Conservation (phyloP, 2,329 filamentous ascomycete species). For the Botrytis fabae region DNA sequence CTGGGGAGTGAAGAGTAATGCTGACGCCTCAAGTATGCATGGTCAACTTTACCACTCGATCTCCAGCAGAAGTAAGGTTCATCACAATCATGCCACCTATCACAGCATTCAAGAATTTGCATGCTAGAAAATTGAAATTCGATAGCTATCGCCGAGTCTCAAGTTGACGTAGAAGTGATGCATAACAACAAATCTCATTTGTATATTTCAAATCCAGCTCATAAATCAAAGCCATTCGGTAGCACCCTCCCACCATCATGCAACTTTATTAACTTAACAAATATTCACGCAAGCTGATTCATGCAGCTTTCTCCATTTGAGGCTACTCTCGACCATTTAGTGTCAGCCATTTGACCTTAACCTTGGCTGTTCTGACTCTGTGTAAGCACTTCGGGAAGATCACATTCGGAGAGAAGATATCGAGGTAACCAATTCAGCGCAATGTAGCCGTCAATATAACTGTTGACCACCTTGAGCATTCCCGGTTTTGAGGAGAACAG, state of each 20-base stretch:
- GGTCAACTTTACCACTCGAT: neutral
- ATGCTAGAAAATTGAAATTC: neutral
- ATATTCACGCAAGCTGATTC: too few relatives aligned
- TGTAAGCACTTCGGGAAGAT: neutral
- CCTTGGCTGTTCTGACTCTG: neutral
- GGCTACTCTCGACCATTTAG: too few relatives aligned
- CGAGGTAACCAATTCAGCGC: neutral
- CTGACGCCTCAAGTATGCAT: neutral
- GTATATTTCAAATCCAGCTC: neutral
- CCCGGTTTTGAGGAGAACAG: neutral
- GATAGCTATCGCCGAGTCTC: neutral
- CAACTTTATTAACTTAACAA: neutral
- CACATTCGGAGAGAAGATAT: neutral
- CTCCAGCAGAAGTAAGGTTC: neutral
- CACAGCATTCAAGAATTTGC: neutral
- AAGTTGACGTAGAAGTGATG: neutral
- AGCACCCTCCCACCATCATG: neutral
- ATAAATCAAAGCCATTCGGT: neutral
- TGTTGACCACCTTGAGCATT: neutral
- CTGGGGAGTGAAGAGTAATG: neutral
- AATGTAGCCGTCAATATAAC: neutral
- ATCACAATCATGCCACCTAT: neutral
- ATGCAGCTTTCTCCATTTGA: neutral
- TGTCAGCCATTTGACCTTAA: neutral
- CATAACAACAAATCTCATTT: neutral